These are phyloP conservation scores for Xylaria grammica DNA, from an alignment of 495 filamentous ascomycete genomes.

Conservation along the genomic window DNA sequence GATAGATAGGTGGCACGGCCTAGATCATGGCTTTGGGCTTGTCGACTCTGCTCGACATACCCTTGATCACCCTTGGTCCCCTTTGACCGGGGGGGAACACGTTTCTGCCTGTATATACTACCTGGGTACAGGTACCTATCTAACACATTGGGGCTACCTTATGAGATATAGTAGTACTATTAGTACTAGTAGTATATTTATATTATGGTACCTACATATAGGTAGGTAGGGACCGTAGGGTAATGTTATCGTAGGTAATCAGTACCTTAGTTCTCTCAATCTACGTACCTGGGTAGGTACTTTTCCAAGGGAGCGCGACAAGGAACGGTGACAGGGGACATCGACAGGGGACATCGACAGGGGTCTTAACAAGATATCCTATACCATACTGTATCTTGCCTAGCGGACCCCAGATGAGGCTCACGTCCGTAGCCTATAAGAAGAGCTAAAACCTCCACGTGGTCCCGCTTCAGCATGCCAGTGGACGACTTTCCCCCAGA, in stretches of 20 bases:
- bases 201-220: too few relatives aligned
- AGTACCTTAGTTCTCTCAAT: too few relatives aligned
- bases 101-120: too few relatives aligned
- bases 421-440: constrained; percentile 1
- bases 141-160: too few relatives aligned
- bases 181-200: too few relatives aligned
- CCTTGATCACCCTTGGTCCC: too few relatives aligned
- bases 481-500: constrained; percentile 1
- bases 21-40: not conserved
- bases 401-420: constrained; percentile 17
- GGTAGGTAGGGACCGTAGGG: too few relatives aligned
- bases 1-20: not conserved
- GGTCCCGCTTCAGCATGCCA: constrained; percentile 6
- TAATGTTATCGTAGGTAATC: too few relatives aligned
- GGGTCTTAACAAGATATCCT: not conserved
- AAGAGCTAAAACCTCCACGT: not conserved
- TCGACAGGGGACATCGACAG: not conserved
- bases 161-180: too few relatives aligned
- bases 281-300: not conserved
- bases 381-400: not conserved
- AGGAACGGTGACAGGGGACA: not conserved
- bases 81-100: too few relatives aligned
- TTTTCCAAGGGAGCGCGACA: constrained; percentile 5
- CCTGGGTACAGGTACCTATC: too few relatives aligned
- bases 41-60: too few relatives aligned